Conservation (phyloP, 768 basidiomycete genomes). For the Boletus rufocinnamomeus region DNA sequence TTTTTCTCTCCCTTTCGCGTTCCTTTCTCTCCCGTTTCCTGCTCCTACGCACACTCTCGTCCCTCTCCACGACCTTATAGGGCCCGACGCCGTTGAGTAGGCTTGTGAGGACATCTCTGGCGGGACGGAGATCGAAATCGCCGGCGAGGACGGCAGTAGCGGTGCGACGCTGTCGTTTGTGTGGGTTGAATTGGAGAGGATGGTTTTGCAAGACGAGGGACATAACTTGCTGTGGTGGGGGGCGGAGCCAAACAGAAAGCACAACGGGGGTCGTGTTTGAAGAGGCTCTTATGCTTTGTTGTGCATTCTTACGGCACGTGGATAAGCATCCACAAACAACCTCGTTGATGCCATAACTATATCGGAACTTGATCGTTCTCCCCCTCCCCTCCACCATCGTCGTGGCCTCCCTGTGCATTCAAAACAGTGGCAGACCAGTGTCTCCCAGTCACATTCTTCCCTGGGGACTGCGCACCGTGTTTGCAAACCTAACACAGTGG, state of each 20-base stretch:
- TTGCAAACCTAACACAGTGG: neutral
- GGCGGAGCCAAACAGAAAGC: constrained; percentile 22
- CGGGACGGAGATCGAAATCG: constrained; percentile 64
- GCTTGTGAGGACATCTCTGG: constrained; percentile 78
- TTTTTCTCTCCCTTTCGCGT: constrained; percentile 53
- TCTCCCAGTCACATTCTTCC: neutral
- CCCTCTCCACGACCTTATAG: constrained; percentile 62
- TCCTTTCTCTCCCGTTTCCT: constrained; percentile 52
- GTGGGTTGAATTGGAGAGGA: constrained; percentile 18
- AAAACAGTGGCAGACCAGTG: neutral
- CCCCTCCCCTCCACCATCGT: neutral
- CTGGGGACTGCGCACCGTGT: constrained; percentile 2
- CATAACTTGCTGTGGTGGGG: constrained; percentile 20
- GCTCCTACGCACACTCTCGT: constrained; percentile 55
- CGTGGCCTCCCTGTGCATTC: neutral
- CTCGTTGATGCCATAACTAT: constrained; percentile 34
- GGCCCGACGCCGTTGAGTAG: constrained; percentile 73
- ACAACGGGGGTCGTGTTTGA: constrained; percentile 37
- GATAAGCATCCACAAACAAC: constrained; percentile 40
- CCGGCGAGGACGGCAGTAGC: constrained; percentile 79
- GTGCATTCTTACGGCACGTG: constrained; percentile 38
- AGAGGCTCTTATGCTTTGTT: constrained; percentile 36
- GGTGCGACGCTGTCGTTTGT: constrained; percentile 52
- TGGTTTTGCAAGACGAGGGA: constrained; percentile 22
- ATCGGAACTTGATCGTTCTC: constrained; percentile 25